phyloP scores from a whole-genome alignment of 495 filamentous ascomycete genomes.

The Talaromyces trachyspermus region DNA sequence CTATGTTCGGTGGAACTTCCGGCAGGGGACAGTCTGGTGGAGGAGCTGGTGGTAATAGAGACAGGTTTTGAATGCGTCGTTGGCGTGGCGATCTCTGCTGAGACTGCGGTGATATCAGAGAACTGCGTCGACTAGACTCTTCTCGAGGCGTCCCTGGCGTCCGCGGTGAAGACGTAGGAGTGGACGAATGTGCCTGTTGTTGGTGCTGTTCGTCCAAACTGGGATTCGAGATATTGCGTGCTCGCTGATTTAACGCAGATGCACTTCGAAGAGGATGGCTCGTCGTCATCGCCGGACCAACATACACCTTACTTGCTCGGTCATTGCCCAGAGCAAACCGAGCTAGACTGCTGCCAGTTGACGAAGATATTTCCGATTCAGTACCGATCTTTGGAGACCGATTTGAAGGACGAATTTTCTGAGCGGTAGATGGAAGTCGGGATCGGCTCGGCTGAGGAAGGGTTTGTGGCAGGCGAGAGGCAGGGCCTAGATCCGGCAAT shows the following conservation, averaged over 20 bases:
- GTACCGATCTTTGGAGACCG: neutral
- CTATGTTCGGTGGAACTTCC: neutral
- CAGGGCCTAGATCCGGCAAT: neutral
- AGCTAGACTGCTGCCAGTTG: neutral
- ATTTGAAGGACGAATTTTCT: neutral
- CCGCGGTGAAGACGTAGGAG: neutral
- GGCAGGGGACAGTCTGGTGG: slow-evolving; percentile 7
- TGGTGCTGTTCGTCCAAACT: too few relatives aligned
- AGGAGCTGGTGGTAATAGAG: slow-evolving; percentile 4
- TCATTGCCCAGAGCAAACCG: neutral
- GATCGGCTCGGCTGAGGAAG: neutral
- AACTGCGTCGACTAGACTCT: slow-evolving; percentile 1
- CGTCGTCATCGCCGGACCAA: neutral
- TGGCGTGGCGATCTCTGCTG: slow-evolving; percentile 8
- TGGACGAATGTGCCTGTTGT: too few relatives aligned
- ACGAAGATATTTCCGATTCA: neutral
- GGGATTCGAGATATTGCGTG: neutral
- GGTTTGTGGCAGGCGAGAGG: neutral
- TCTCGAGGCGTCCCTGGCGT: slow-evolving; percentile 1
- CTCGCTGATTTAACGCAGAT: neutral
- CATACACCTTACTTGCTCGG: neutral
- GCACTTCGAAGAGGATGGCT: neutral
- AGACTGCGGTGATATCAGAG: neutral
- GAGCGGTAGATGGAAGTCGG: neutral
- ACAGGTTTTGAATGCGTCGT: slow-evolving; percentile 6